These are phyloP conservation scores for Elongisporangium undulatum DNA, from an alignment of 352 stramenopile species.

Conservation along the genomic window DNA sequence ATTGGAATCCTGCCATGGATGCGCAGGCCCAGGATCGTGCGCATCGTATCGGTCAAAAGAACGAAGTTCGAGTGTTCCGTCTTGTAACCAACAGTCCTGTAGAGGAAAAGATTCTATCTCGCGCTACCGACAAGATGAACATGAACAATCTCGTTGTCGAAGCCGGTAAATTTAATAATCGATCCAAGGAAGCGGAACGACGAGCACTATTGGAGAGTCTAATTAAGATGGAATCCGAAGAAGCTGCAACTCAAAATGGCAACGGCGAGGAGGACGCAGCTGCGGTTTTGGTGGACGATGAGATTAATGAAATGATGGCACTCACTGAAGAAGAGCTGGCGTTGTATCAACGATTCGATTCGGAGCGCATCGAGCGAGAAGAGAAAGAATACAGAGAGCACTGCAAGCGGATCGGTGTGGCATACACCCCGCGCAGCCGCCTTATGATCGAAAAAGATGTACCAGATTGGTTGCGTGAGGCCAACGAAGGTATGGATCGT, in stretches of 20 bases:
- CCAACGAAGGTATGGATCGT: conserved; percentile 55
- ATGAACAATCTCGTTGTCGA: conserved; percentile 91
- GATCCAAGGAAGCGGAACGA: conserved; percentile 81
- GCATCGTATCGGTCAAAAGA: conserved; percentile 91
- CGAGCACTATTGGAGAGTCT: conserved; percentile 83
- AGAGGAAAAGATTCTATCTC: conserved; percentile 86
- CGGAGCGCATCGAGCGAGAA: conserved; percentile 56
- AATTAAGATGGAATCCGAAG: conserved; percentile 87
- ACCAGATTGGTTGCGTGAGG: conserved; percentile 69
- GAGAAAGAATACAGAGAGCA: conserved; percentile 61
- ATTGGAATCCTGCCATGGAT: conserved; percentile 99
- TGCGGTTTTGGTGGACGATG: conserved; percentile 72
- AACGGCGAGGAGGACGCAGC: conserved; percentile 58
- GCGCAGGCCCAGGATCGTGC: conserved; percentile 90
- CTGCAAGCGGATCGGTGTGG: conserved; percentile 52
- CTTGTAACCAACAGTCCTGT: conserved; percentile 84
- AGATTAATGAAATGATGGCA: conserved; percentile 91
- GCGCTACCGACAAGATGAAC: conserved; percentile 89
- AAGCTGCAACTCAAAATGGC: conserved; percentile 46
- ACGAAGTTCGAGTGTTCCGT: conserved; percentile 85
- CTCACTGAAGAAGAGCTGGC: conserved; percentile 78
- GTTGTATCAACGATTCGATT: conserved; percentile 73
- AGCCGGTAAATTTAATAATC: conserved; percentile 87
- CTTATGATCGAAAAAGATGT: conserved; percentile 73
- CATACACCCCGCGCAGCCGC: conserved; percentile 38